These are phyloP conservation scores for Lactarius quietus DNA, from an alignment of 768 basidiomycete genomes.

Conservation along the genomic window DNA sequence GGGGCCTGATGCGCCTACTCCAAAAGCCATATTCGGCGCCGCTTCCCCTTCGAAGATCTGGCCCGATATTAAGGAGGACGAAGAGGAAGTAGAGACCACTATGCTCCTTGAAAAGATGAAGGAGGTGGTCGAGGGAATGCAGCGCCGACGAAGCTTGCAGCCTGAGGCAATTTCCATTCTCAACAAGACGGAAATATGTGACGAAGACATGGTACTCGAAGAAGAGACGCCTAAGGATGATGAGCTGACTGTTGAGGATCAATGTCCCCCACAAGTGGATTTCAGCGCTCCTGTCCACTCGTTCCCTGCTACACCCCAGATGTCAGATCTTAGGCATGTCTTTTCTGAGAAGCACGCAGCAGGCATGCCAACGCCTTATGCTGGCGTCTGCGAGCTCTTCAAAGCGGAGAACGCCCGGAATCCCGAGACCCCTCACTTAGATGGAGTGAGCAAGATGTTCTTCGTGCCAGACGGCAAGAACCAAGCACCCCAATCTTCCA, in stretches of 20 bases:
- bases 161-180: constrained; percentile 31
- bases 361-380: constrained; percentile 29
- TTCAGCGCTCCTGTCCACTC: constrained; percentile 1
- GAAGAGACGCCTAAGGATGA: constrained; percentile 22
- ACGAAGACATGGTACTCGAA: constrained; percentile 40
- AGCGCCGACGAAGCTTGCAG: constrained; percentile 35
- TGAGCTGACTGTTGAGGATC: constrained; percentile 12
- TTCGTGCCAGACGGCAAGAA: constrained; percentile 24
- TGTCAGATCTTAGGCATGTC: constrained; percentile 34
- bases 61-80: constrained; percentile 27
- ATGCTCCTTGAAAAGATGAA: constrained; percentile 38
- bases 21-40: neutral
- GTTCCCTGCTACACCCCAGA: constrained; percentile 31
- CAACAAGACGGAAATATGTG: constrained; percentile 34
- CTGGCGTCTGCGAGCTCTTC: constrained; percentile 36
- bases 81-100: constrained; percentile 35
- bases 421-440: constrained; percentile 35
- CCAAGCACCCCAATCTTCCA: constrained; percentile 30
- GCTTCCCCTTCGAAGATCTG: constrained; percentile 20
- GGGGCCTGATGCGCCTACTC: constrained; percentile 18
- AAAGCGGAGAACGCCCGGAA: constrained; percentile 14
- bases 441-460: constrained; percentile 36
- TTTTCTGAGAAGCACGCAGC: constrained; percentile 27
- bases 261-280: constrained; percentile 10
- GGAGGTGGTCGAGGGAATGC: constrained; percentile 37